Conservation (phyloP, 108 stramenopile genomes). For the Skeletonema tropicum region DNA sequence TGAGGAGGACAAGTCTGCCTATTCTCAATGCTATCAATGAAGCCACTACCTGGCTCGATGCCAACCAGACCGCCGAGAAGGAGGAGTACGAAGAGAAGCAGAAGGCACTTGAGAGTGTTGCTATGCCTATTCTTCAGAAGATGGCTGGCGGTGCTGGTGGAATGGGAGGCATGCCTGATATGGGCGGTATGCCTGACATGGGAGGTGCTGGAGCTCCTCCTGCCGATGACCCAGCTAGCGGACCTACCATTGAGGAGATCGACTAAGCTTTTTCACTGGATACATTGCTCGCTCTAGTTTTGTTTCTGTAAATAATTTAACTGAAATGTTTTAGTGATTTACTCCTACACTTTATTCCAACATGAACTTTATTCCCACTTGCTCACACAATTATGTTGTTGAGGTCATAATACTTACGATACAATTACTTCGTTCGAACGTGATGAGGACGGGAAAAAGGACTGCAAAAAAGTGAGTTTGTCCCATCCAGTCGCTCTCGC, state of each 20-base stretch:
- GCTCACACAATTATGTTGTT: no score
- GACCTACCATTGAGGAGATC: conserved; percentile 93
- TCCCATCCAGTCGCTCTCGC: no score
- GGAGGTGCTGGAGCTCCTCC: conserved; percentile 65
- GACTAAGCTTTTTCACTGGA: conserved; percentile 35
- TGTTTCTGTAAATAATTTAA: background rate
- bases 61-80: conserved; percentile 94
- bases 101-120: conserved; percentile 93
- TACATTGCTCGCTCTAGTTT: background rate
- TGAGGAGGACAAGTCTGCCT: conserved; percentile 76
- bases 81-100: conserved; percentile 98
- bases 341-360: no score
- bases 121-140: conserved; percentile 91
- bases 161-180: conserved; percentile 66
- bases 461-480: no score
- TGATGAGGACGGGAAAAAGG: no score
- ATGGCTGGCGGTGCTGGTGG: conserved; percentile 54
- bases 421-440: no score
- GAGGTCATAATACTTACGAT: no score
- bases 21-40: conserved; percentile 90
- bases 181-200: conserved; percentile 83
- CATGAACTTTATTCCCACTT: no score
- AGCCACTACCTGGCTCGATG: conserved; percentile 92
- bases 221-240: conserved; percentile 78
- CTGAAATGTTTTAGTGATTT: background rate